A percentile compares a stretch with the other conserved stretches of the same genome.
phyloP scores from a whole-genome alignment of 352 stramenopile species.

The Elongisporangium senticosum region DNA sequence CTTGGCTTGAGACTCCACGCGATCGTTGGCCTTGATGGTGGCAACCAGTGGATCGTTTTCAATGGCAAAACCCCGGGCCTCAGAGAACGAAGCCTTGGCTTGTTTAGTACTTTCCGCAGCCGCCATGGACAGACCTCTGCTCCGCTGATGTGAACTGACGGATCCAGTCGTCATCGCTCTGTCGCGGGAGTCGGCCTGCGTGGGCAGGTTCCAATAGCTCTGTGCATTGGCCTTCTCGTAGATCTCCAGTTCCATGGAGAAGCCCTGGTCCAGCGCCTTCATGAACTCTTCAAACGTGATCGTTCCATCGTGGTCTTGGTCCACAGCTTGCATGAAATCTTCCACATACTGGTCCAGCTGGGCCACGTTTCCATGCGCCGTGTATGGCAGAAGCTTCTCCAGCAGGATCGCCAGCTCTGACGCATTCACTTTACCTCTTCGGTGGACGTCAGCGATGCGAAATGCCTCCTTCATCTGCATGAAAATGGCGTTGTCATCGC shows the following conservation, averaged over 20 bases:
- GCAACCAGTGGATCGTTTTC: not conserved
- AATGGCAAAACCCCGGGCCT: not conserved
- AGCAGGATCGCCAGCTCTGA: slow-evolving; percentile 53
- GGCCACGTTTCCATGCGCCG: slow-evolving; percentile 27
- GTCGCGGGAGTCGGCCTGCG: not conserved
- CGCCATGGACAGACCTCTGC: not conserved
- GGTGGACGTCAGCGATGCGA: slow-evolving; percentile 52
- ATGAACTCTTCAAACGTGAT: slow-evolving; percentile 75
- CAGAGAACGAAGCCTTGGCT: not conserved
- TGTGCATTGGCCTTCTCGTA: slow-evolving; percentile 29
- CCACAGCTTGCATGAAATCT: slow-evolving; percentile 70
- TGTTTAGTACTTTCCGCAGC: not conserved
- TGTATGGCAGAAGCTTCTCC: slow-evolving; percentile 59
- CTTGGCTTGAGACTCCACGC: not conserved
- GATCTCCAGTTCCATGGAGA: slow-evolving; percentile 67
- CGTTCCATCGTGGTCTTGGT: slow-evolving; percentile 57
- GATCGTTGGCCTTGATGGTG: not conserved
- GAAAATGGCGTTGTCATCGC: slow-evolving; percentile 59
- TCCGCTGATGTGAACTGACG: not conserved
- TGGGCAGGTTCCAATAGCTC: not conserved
- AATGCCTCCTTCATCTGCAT: slow-evolving; percentile 80
- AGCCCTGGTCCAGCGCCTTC: slow-evolving; percentile 65
- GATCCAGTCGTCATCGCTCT: not conserved
- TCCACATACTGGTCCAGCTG: slow-evolving; percentile 70
- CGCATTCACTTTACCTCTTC: slow-evolving; percentile 53